phyloP scores from a whole-genome alignment of 441 rosid species.

The Sinapis alba region DNA sequence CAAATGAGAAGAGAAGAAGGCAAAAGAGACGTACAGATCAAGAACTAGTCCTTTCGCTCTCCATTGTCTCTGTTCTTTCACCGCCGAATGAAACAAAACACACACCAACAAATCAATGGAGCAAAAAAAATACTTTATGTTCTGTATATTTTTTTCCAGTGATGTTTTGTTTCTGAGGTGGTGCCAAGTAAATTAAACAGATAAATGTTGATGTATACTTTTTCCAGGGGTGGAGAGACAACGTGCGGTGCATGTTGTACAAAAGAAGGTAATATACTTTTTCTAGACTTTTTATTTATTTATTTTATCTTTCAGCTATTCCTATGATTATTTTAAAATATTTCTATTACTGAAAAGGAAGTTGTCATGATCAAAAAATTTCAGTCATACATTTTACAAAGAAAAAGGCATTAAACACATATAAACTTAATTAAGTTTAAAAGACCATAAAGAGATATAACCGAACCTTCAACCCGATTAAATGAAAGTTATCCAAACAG shows the following conservation, averaged over 20 bases:
- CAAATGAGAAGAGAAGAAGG: slow-evolving; percentile 32
- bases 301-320: slow-evolving; percentile 14
- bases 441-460: background rate
- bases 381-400: background rate
- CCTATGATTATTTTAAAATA: background rate
- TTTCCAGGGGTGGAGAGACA: slow-evolving; percentile 37
- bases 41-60: slow-evolving; percentile 17
- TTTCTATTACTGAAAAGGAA: background rate
- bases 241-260: slow-evolving; percentile 39
- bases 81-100: slow-evolving; percentile 33
- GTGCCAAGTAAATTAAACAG: slow-evolving; percentile 24
- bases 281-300: background rate
- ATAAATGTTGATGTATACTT: slow-evolving; percentile 20
- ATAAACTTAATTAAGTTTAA: background rate
- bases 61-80: slow-evolving; percentile 26
- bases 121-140: background rate
- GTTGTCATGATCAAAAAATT: background rate
- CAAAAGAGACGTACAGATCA: slow-evolving; percentile 35
- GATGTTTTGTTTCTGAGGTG: slow-evolving; percentile 2
- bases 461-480: background rate
- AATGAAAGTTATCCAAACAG: background rate
- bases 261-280: slow-evolving; percentile 15
- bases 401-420: background rate
- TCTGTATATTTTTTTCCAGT: background rate
- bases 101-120: background rate